Evolutionary conservation across 2,329 filamentous ascomycete species (phyloP).

Genomic region (Penicillium olsonii): DNA sequence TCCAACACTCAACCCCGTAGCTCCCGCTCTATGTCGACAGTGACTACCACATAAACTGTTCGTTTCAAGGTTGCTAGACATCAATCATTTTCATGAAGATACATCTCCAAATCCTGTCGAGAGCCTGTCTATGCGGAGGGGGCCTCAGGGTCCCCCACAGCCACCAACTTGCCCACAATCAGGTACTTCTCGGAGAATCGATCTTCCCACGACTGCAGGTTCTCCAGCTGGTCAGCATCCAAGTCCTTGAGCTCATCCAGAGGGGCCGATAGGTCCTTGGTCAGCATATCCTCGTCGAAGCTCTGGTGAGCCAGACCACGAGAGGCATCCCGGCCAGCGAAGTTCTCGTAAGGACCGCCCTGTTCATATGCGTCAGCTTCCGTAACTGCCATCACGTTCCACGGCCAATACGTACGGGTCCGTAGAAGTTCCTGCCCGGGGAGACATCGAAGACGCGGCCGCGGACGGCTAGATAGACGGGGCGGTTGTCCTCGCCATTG

Average conservation of each 20-base stretch:
- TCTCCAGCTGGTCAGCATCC: constrained; percentile 74
- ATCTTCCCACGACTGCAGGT: constrained; percentile 88
- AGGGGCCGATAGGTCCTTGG: constrained; percentile 81
- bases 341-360: constrained; percentile 93
- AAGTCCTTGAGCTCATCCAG: constrained; percentile 75
- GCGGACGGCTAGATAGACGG: constrained; percentile 88
- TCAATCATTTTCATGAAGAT: background rate
- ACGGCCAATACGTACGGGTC: constrained; percentile 56
- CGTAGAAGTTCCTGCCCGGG: constrained; percentile 88
- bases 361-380: constrained; percentile 18
- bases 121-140: constrained; percentile 22
- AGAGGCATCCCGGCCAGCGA: constrained; percentile 88
- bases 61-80: background rate
- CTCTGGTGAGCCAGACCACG: constrained; percentile 85
- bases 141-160: constrained; percentile 55
- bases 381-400: background rate
- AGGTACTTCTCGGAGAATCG: constrained; percentile 92
- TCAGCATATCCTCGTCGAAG: constrained; percentile 95
- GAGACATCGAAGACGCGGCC: constrained; percentile 90
- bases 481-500: constrained; percentile 72
- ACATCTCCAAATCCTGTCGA: background rate
- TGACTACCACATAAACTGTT: too few species aligned
- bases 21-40: too few species aligned
- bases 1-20: too few species aligned
- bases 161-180: constrained; percentile 84